phyloP scores from a whole-genome alignment of 2,329 filamentous ascomycete species.

The Graphilbum fragrans region DNA sequence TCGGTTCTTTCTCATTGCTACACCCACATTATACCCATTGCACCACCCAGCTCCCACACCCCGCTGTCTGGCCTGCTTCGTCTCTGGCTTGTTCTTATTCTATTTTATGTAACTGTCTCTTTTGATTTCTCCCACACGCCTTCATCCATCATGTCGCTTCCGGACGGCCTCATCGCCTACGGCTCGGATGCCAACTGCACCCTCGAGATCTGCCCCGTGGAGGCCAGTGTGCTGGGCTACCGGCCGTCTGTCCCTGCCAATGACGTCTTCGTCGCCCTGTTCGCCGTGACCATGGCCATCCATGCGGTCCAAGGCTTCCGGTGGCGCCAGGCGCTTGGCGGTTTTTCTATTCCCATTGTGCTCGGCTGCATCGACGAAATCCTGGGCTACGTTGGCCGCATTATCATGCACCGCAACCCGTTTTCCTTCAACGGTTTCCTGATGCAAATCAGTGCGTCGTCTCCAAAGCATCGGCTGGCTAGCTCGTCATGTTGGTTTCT shows the following conservation, averaged over 20 bases:
- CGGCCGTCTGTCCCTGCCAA: constrained; percentile 31
- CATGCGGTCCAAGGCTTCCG: constrained; percentile 32
- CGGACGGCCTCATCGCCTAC: constrained; percentile 18
- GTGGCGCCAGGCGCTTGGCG: constrained; percentile 29
- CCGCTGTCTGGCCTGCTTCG: not conserved
- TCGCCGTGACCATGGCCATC: constrained; percentile 31
- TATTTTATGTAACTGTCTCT: not conserved
- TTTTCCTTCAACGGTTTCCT: constrained; percentile 49
- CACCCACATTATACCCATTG: too few relatives aligned
- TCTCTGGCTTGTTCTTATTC: not conserved
- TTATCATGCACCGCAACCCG: constrained; percentile 44
- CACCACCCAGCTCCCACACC: too few relatives aligned
- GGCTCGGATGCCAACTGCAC: constrained; percentile 37
- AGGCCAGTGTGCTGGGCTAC: constrained; percentile 34
- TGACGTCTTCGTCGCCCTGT: constrained; percentile 27
- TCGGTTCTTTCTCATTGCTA: too few relatives aligned
- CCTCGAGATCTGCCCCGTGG: constrained; percentile 30
- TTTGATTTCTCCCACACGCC: not conserved
- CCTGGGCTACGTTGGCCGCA: constrained; percentile 49
- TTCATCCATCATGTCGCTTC: constrained; percentile 1
- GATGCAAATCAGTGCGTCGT: constrained; percentile 45
- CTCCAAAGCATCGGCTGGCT: not conserved
- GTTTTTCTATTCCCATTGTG: constrained; percentile 39
- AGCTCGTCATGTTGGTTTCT: not conserved
- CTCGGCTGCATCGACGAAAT: constrained; percentile 45